These are phyloP conservation scores for Papiliotrema fonsecae DNA, from an alignment of 1,284 basidiomycete genomes.

Conservation along the genomic window DNA sequence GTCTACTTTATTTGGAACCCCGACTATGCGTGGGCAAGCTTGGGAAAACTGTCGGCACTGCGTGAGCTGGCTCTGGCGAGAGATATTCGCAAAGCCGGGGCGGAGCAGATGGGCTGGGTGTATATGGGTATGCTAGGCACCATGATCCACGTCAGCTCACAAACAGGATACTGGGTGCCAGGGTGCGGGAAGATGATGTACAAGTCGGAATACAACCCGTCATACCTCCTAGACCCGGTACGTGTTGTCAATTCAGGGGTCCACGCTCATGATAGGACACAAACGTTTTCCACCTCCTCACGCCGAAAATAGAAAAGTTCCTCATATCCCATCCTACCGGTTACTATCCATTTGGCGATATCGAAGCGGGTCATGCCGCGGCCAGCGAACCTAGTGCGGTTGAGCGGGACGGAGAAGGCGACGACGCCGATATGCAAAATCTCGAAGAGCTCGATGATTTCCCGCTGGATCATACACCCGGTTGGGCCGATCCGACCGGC, in stretches of 20 bases:
- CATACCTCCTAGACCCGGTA: conserved; percentile 82
- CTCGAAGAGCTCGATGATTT: conserved; percentile 13
- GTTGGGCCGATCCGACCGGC: conserved; percentile 25
- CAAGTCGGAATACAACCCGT: conserved; percentile 87
- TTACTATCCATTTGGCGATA: conserved; percentile 37
- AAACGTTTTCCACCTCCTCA: conserved; percentile 67
- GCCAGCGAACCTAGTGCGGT: neutral
- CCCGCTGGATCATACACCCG: conserved; percentile 37
- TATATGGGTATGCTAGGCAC: conserved; percentile 68
- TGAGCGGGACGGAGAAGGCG: conserved; percentile 1
- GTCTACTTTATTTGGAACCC: conserved; percentile 95
- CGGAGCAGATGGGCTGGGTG: conserved; percentile 58
- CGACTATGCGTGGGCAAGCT: conserved; percentile 58
- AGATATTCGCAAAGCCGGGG: conserved; percentile 70
- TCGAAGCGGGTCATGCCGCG: conserved; percentile 12
- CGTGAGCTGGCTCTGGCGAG: conserved; percentile 67
- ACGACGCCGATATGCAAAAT: conserved; percentile 11
- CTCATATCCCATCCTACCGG: conserved; percentile 55
- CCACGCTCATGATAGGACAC: conserved; percentile 56
- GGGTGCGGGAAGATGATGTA: conserved; percentile 94
- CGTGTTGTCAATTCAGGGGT: conserved; percentile 17
- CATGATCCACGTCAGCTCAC: neutral
- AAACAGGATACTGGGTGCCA: conserved; percentile 86
- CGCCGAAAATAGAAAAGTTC: conserved; percentile 59
- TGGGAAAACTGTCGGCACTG: conserved; percentile 87